Base-by-base conservation (phyloP, 129 eudicot species). In the Flaveria ramosissima region DNA sequence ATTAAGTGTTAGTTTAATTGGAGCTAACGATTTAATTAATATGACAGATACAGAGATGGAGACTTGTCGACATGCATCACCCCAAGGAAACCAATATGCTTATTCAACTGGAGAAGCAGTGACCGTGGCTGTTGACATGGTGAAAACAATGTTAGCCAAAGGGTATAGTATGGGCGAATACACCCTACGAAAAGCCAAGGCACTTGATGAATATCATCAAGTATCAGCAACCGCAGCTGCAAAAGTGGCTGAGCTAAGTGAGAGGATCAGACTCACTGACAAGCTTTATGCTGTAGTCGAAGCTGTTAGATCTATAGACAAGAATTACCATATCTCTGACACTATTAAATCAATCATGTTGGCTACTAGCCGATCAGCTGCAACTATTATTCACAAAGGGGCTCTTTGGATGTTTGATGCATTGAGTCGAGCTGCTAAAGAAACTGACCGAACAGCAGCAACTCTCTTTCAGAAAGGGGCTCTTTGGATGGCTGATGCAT, bases 221-320 rank as follows among this genome's bases (percentile, higher is more conserved):
- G 96, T 93, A 21, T 93, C 98, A 39, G 87, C 98, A 13, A 84
- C 87, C 71, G 98, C 98, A 74, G 90, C 85, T 8, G 89, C 97
- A 51, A 93, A 93, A 84, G 96, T 93, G 48, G 91, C 97, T 21
- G 98, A 93, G 74, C 47, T 93, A 32, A 90, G 97, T 17, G 92
- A 85, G 42, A 85, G 86, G 80, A 81, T 86, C 0, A 97, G 98
- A 72, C 88, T 93, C 16, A 88, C 97, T 6, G 90, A 93, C 26
- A 93, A 87, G 83, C 50, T 93, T 2, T 87, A 14, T 71, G 91
- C 97, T 3, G 96, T 97, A 50, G 86, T 87, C 20, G 97, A 87
- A 82, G 96, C 92, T 5, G 96, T 81, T 23, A 81, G 83, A 82
- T 83, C 90, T 0, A 91, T 90, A 12, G 91, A 93, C 73, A 78